These are phyloP conservation scores for Allantophomopsis cytisporea DNA, from an alignment of 2,329 filamentous ascomycete species.

Conservation along the genomic window DNA sequence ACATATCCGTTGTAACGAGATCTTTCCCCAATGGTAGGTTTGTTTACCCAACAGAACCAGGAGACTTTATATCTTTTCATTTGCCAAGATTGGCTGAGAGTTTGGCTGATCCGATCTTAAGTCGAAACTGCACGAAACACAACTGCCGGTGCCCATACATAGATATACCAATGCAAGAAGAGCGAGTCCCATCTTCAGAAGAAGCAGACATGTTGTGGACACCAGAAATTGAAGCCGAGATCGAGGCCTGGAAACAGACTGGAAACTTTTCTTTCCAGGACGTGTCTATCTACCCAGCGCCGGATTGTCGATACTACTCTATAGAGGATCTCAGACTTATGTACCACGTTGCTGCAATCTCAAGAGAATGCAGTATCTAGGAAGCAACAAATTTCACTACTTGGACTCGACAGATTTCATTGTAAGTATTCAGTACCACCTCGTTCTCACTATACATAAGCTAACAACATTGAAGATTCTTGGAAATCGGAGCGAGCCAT, in stretches of 20 bases:
- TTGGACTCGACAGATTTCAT: constrained; percentile 87
- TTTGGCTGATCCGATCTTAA: constrained; percentile 20
- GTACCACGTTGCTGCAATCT: constrained; percentile 78
- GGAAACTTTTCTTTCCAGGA: constrained; percentile 78
- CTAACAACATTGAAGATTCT: constrained; percentile 41
- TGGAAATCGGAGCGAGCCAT: constrained; percentile 69
- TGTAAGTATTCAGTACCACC: constrained; percentile 41
- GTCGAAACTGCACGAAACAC: constrained; percentile 97
- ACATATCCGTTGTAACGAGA: constrained; percentile 96
- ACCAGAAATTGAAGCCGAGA: constrained; percentile 69
- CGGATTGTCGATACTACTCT: constrained; percentile 59
- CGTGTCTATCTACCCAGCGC: constrained; percentile 62
- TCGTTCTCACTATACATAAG: constrained; percentile 1
- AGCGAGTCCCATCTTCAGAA: constrained; percentile 44
- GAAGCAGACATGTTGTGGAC: constrained; percentile 71
- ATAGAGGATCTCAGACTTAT: constrained; percentile 76
- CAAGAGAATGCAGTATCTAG: constrained; percentile 65
- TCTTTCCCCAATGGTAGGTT: constrained; percentile 89
- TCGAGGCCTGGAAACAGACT: constrained; percentile 73
- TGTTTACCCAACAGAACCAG: neutral
- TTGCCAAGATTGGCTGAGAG: neutral
- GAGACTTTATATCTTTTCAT: neutral
- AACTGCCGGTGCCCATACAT: constrained; percentile 98
- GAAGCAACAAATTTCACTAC: constrained; percentile 75
- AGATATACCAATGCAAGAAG: constrained; percentile 61